These are phyloP conservation scores for Rhizopogon vesiculosus DNA, from an alignment of 768 basidiomycete species.

Conservation along the genomic window DNA sequence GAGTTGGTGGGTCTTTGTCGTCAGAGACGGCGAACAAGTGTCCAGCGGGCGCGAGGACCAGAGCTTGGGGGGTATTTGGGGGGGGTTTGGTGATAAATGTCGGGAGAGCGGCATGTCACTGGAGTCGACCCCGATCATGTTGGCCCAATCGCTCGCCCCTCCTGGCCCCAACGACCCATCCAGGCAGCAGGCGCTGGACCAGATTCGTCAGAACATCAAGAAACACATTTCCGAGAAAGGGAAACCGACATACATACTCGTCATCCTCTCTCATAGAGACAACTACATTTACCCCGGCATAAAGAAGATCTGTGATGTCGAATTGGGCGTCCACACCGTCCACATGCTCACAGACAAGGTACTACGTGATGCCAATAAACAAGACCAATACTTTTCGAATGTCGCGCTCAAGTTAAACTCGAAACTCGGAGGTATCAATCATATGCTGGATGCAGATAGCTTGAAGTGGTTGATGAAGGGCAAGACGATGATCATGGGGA, in stretches of 20 bases:
- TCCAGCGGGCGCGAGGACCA: constrained; percentile 38
- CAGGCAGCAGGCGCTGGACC: constrained; percentile 31
- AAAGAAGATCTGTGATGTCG: constrained; percentile 71
- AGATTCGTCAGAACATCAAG: constrained; percentile 39
- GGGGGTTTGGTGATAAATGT: constrained; percentile 54
- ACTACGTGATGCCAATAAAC: constrained; percentile 45
- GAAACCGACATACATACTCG: constrained; percentile 63
- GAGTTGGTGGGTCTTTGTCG: constrained; percentile 65
- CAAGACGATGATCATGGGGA: constrained; percentile 80
- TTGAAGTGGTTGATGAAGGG: constrained; percentile 63
- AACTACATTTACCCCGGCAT: constrained; percentile 78
- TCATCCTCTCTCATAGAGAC: constrained; percentile 63
- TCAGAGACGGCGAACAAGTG: constrained; percentile 42
- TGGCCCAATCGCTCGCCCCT: constrained; percentile 23
- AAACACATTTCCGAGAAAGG: constrained; percentile 16
- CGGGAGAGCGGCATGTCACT: constrained; percentile 44
- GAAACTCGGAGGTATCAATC: constrained; percentile 81
- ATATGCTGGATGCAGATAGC: constrained; percentile 55
- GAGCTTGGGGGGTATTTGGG: constrained; percentile 37
- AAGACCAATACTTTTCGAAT: constrained; percentile 81
- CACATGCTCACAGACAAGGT: constrained; percentile 68
- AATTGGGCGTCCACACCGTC: constrained; percentile 72
- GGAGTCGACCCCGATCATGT: constrained; percentile 26
- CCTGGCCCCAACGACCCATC: constrained; percentile 24
- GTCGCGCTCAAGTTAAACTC: constrained; percentile 79